phyloP scores from a whole-genome alignment of 352 stramenopile genomes.

The Globisporangium canariense region DNA sequence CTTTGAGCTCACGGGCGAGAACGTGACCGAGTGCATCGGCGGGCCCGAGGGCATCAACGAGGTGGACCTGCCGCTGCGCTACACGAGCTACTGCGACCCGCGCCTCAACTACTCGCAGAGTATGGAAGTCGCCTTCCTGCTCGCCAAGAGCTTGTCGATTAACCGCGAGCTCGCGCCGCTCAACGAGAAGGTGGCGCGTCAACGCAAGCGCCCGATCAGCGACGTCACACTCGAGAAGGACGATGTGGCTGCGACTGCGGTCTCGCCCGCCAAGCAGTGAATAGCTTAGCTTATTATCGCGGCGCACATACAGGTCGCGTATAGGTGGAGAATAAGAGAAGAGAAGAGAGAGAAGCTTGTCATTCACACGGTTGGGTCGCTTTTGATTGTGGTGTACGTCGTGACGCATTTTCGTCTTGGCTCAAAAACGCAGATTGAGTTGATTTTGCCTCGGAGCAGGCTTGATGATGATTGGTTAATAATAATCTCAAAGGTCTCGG shows the following conservation, averaged over 20 bases:
- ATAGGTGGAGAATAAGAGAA: not conserved
- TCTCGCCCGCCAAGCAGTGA: not conserved
- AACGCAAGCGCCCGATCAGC: constrained; percentile 52
- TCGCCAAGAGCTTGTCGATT: constrained; percentile 89
- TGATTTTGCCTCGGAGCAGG: too few species aligned
- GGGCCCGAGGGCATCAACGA: constrained; percentile 94
- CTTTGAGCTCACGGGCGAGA: constrained; percentile 98
- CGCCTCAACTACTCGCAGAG: constrained; percentile 98
- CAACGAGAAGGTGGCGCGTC: constrained; percentile 47
- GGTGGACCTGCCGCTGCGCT: constrained; percentile 90
- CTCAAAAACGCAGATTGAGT: not conserved
- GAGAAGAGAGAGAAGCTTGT: not conserved
- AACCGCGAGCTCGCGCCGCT: constrained; percentile 63
- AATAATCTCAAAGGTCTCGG: not conserved
- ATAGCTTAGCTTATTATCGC: not conserved
- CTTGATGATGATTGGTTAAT: not conserved
- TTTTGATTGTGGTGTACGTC: not conserved
- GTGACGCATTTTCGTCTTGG: not conserved
- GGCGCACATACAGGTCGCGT: not conserved
- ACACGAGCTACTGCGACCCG: constrained; percentile 97
- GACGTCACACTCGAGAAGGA: not conserved
- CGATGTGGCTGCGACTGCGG: not conserved
- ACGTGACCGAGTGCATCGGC: constrained; percentile 99
- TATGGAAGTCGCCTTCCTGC: constrained; percentile 97
- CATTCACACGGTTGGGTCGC: not conserved